Conservation (phyloP, 1,139 yeast genomes). For the Yamadazyma friedrichii region DNA sequence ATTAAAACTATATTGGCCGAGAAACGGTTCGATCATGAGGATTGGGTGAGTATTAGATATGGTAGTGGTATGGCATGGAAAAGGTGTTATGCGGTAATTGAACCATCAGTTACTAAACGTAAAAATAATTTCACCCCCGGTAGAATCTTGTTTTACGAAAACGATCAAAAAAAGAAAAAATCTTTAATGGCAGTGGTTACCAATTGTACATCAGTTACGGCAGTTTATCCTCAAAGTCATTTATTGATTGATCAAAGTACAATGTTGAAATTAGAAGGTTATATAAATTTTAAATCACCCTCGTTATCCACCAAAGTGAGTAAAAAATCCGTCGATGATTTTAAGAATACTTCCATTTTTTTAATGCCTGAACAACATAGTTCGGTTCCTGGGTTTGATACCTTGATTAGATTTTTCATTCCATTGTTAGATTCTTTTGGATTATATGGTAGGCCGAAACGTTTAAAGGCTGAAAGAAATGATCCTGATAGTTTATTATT, state of each 20-base stretch:
- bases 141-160: constrained; percentile 61
- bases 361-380: constrained; percentile 95
- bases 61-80: constrained; percentile 99
- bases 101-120: constrained; percentile 58
- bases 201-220: constrained; percentile 73
- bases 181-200: constrained; percentile 77
- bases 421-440: constrained; percentile 86
- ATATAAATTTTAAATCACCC: constrained; percentile 59
- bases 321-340: constrained; percentile 49
- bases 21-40: constrained; percentile 83
- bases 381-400: constrained; percentile 92
- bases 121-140: constrained; percentile 47
- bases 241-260: constrained; percentile 82
- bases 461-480: constrained; percentile 82
- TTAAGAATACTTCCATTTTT: constrained; percentile 79
- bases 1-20: constrained; percentile 82
- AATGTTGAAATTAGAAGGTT: constrained; percentile 84
- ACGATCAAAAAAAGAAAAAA: constrained; percentile 69
- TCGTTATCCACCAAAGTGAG: constrained; percentile 31
- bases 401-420: constrained; percentile 80
- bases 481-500: constrained; percentile 79
- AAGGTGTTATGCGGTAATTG: constrained; percentile 88
- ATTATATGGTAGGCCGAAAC: constrained; percentile 86
- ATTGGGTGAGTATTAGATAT: constrained; percentile 91
- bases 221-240: constrained; percentile 88